Evolutionary conservation across 108 stramenopile genomes (phyloP), one percentile per base, ranked within the genome.

Genomic region (Seminavis robusta): DNA sequence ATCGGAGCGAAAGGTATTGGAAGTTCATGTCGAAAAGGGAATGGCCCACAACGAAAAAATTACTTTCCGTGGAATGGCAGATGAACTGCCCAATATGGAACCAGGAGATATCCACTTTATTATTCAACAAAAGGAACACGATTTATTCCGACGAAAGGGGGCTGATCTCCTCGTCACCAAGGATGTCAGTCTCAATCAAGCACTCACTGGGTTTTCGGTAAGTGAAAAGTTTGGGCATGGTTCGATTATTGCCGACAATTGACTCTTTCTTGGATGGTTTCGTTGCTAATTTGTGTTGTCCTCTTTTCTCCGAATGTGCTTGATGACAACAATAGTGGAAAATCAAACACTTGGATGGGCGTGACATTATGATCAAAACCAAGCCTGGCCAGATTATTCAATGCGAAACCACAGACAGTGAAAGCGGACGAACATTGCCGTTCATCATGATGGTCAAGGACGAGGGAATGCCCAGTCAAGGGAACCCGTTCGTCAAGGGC

Each of bases 401-500:
- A 48, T 65, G 83, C 37, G 91, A 91, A 64, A 72, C 72, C 28
- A 19, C 61, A 21, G 59, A 52, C n/a, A 61, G 33, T 17, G 81
- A 76, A 39, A 65, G 76, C 10, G 81, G 74, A 36, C 67, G 78
- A 44, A 77, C 73, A n/a, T 39, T 88, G 53, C 90, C 90, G 1
- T 95, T 84, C 59, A 88, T 91, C 36, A 95, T 94, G 57, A 52
- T 77, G 44, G 71, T 98, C 9, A 70, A 68, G 5, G 79, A 91
- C 58, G 98, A 98, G 55, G 98, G 98, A 42, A 99, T 99, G 98
- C 97, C 98, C 1, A 70, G 84, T 25, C 71, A 71, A 50, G 97
- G 97, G 24, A 92, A 88, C 32, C 97, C 97, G 11, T 96, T 94
- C 46, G 79, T 85, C 41, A 76, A 83, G 49, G 98, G 98, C 1